Evolutionary conservation across 2,329 filamentous ascomycete genomes (phyloP), one percentile per base, ranked within the genome.

Genomic region (Macrophomina phaseolina): DNA sequence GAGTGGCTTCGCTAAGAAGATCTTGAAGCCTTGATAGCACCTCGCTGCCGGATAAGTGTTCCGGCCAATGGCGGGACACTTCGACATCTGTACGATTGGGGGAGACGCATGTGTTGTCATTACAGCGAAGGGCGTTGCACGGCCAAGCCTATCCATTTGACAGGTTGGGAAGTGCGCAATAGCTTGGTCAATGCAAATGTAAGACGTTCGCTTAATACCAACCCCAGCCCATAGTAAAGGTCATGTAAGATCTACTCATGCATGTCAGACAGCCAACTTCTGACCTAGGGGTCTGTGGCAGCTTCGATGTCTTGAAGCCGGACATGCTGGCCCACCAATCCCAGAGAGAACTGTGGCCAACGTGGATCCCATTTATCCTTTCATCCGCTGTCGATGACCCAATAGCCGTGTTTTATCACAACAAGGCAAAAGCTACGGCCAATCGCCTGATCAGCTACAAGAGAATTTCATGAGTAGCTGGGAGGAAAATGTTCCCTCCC

Each of bases 241-340:
- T 1, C 42, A 9, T 49, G 16, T 62, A 62, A 49, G 58, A 62
- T 62, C 58, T 62, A n/a, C 58, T 12, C 46, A 62, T 62, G 58
- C 58, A 62, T 62, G 58, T 62, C 48, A 62, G 58, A 62, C 30
- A 18, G 32, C 42, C 30, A 16, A 30, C 40, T 32, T 28, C 36
- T 30, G 45, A 14, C 32, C 45, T 3, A 2, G 34, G 8, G 23
- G 49, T 12, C 36, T 62, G 58, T 38, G 58, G 49, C 34, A 60
- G 36, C 28, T 49, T 28, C 30, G 23, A 34, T 49, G 36, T n/a
- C 36, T 38, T 18, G 7, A 34, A 18, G 9, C 28, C 6, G 30
- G 14, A 52, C 23, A 9, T 23, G 7, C 6, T 16, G n/a, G n/a
- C 12, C 28, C 6, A 36, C 30, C 9, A 12, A 8, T 23, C 23